A percentile compares a stretch with the other conserved stretches of the same genome.
Conservation (phyloP, 169 alveolate species). For the Amoebophrya sp. region DNA sequence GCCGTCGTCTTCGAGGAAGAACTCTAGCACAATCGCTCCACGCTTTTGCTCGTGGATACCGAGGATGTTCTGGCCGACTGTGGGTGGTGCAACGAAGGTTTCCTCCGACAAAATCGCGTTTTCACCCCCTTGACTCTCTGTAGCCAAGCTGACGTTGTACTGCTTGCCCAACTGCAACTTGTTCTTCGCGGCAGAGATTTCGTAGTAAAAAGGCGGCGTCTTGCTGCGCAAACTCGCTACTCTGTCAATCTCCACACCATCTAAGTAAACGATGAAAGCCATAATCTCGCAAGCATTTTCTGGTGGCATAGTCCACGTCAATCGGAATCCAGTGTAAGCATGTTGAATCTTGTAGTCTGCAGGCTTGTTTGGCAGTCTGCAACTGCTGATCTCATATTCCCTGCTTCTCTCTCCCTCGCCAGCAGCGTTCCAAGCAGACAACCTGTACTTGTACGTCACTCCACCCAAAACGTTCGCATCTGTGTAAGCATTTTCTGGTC, state of each 20-base stretch:
- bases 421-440: not conserved
- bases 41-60: not conserved
- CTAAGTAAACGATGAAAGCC: not conserved
- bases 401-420: not conserved
- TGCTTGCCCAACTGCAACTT: not conserved
- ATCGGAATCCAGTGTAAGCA: not conserved
- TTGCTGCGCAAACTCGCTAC: not conserved
- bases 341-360: not conserved
- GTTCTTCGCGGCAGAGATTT: not conserved
- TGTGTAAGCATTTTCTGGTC: not conserved
- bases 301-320: not conserved
- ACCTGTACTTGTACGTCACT: not conserved
- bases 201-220: not conserved
- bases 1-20: not conserved
- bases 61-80: not conserved
- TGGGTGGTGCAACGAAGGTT: not conserved
- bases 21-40: not conserved
- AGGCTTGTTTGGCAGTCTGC: not conserved
- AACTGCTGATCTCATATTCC: not conserved
- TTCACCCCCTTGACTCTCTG: not conserved
- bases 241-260: not conserved
- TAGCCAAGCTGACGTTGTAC: not conserved
- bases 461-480: not conserved
- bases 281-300: not conserved
- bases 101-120: not conserved